Percentiles rank a stretch among this genome's conserved stretches.
Conservation (phyloP, 176 grass and related monocot genomes). For the Zoysia pacifica region DNA sequence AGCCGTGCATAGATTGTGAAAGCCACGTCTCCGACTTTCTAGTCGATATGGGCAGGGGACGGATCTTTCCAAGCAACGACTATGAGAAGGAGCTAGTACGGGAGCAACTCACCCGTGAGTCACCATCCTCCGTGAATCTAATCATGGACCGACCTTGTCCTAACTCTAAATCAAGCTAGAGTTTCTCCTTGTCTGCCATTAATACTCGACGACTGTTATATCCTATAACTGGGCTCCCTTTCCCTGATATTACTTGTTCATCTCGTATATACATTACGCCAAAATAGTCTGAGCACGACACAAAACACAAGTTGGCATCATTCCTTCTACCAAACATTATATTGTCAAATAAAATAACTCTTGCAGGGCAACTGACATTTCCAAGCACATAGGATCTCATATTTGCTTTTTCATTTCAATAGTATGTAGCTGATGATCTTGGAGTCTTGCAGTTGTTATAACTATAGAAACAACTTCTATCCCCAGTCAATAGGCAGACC, state of each 20-base stretch:
- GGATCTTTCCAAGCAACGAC: background rate
- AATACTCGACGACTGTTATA: background rate
- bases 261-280: conserved; percentile 36
- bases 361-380: background rate
- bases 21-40: too few relatives aligned
- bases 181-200: background rate
- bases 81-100: background rate
- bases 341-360: background rate
- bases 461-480: background rate
- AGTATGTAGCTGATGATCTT: background rate
- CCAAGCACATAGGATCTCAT: background rate
- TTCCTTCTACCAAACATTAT: background rate
- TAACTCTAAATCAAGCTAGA: too few relatives aligned
- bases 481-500: conserved; percentile 53
- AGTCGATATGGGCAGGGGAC: too few relatives aligned
- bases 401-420: background rate
- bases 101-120: background rate
- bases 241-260: conserved; percentile 6
- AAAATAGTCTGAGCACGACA: background rate
- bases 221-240: background rate
- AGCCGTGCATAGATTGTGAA: background rate
- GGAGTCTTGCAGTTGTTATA: background rate
- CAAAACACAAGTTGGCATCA: conserved; percentile 20
- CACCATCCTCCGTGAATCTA: background rate
- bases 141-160: background rate